phyloP scores from a whole-genome alignment of 2,329 filamentous ascomycete species.

The Penicillium decumbens region DNA sequence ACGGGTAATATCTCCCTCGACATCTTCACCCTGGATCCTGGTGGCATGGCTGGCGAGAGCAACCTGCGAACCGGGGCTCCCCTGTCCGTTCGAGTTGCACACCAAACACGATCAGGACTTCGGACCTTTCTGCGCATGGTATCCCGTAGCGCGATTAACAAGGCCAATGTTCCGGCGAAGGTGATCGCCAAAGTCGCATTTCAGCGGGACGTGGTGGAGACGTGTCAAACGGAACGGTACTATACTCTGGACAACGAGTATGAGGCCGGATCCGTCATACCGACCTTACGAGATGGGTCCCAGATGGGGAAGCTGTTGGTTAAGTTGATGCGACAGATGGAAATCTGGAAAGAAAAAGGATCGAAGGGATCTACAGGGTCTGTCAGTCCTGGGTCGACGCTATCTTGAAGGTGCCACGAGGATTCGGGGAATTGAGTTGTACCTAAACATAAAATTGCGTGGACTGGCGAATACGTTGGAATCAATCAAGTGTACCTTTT shows the following conservation, averaged over 20 bases:
- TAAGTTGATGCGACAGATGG: constrained; percentile 30
- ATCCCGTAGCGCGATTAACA: constrained; percentile 35
- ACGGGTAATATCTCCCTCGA: constrained; percentile 34
- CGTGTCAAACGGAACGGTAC: constrained; percentile 30
- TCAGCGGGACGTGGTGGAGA: constrained; percentile 28
- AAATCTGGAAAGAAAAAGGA: constrained; percentile 26
- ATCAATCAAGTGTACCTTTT: neutral
- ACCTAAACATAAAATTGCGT: neutral
- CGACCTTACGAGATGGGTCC: constrained; percentile 25
- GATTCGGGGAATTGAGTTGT: neutral
- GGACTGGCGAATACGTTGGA: neutral
- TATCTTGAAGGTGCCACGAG: constrained; percentile 2
- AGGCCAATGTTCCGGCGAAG: constrained; percentile 34
- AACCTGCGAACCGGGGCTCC: constrained; percentile 25
- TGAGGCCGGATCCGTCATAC: constrained; percentile 36
- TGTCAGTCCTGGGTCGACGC: constrained; percentile 20
- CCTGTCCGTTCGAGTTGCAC: constrained; percentile 29
- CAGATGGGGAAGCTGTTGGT: constrained; percentile 28
- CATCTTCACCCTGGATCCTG: constrained; percentile 36
- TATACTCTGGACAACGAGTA: constrained; percentile 34
- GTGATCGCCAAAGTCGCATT: constrained; percentile 35
- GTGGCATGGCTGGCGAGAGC: constrained; percentile 26
- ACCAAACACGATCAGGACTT: constrained; percentile 32
- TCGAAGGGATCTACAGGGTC: constrained; percentile 29
- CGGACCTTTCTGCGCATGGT: constrained; percentile 33